Base-by-base conservation (phyloP, 768 basidiomycete genomes). In the Candolleomyces efflorescens region DNA sequence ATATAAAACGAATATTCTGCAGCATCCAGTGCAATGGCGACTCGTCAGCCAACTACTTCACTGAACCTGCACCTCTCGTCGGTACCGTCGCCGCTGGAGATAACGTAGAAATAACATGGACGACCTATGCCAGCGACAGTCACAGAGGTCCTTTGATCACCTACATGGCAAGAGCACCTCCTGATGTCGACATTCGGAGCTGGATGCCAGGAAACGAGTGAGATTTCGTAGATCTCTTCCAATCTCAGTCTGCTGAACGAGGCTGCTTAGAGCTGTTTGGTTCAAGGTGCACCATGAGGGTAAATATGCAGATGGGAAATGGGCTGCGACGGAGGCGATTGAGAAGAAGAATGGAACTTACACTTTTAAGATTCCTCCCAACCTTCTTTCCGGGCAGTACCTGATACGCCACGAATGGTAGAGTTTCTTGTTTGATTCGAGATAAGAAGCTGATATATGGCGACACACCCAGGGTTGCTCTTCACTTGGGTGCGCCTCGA, bases 211-310 rank as follows among this genome's bases (percentile, higher is more conserved):
- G 74, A 11, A 75, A 63, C 20, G 62, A 65, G 78, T 79, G 56
- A 55, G 71, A 46, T 3, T 22, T 18, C 5, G 3, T 13, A 7
- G 9, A 15, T 7, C 24, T 32, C 20, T 36, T 3, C 11, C 32
- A 32, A 5, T 5, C 24, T 3, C 37, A 11, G 27, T 43, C 6
- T 20, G 17, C 53, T 20, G 17, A n/a, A 37, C 37, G 11, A 41
- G 32, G 18, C 11, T 11, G 11, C 32, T 23, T 38, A 78, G 76
- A 27, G 73, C 74, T 9, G 78, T 79, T 5, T 80, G 78, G 79
- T 79, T 78, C 75, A 79, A 80, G 62, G 70, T 80, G 9, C 70
- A 68, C 20, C 64, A 80, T 52, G 43, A 66, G 17, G 80, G 80
- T 22, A 78, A 77, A 63, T 69, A 68, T 11, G 61, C 71, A 5